These are phyloP conservation scores for Wallacemonas sp. DNA, from an alignment of 208 protist genomes.

Conservation along the genomic window DNA sequence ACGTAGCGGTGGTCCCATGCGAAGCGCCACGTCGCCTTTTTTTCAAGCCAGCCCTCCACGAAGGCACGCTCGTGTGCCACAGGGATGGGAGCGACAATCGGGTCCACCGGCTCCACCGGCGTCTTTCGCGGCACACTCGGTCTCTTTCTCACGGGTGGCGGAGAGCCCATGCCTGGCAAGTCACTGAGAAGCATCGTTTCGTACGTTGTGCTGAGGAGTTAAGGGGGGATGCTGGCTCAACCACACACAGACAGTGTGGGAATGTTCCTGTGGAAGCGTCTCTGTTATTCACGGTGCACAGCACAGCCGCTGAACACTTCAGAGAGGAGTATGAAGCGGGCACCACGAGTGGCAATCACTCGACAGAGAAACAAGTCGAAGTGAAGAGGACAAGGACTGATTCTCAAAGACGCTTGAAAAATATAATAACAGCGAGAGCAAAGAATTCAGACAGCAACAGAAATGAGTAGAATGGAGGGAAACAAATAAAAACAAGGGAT, in stretches of 20 bases:
- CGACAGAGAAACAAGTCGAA: not conserved
- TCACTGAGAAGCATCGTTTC: constrained; percentile 6
- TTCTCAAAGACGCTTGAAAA: no score
- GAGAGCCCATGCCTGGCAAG: not conserved
- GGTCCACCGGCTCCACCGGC: not conserved
- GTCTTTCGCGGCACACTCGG: not conserved
- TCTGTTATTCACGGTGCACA: no score
- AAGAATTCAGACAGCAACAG: constrained; percentile 10
- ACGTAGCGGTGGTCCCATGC: constrained; percentile 69
- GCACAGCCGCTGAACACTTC: no score
- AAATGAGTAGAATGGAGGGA: constrained; percentile 4
- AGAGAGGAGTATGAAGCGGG: no score
- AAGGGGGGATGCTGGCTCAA: no score
- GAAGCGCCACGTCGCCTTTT: constrained; percentile 80
- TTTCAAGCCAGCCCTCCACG: constrained; percentile 59
- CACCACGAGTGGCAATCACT: no score
- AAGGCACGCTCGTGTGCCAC: constrained; percentile 25
- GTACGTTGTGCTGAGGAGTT: not conserved
- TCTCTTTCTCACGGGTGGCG: not conserved
- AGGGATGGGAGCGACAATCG: not conserved
- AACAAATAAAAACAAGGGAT: constrained; percentile 6
- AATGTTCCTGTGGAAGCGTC: no score
- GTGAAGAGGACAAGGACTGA: not conserved
- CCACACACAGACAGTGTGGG: no score
- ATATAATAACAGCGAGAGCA: not conserved